Evolutionary conservation across 192 early-diverging fungal genomes (phyloP), one percentile per base, ranked within the genome.

Genomic region (Backusella westeae): DNA sequence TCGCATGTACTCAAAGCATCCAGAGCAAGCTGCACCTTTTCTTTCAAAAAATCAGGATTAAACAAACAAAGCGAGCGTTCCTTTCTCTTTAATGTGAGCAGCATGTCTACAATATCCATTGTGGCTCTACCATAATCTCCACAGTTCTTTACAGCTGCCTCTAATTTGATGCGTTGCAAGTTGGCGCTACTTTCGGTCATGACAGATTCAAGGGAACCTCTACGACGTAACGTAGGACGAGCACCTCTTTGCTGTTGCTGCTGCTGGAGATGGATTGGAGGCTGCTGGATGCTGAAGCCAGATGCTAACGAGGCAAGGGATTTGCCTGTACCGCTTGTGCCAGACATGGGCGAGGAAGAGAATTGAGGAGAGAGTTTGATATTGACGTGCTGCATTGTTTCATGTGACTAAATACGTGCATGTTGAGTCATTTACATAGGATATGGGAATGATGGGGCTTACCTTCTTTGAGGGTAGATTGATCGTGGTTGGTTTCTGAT

Each of bases 61-160:
- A 86, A 86, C 12, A 82, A 42, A 46, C 85, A 86, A 32, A 84
- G 42, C 7, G 81, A 77, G n/a, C 85, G 74, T 53, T 86, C 85
- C 52, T 86, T 86, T 34, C 74, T 66, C 42, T 78, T 84, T 5
- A 86, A 72, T 14, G 83, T 81, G 68, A 86, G 59, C 15, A 86
- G 42, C 56, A 86, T 63, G 6, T 86, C 85, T 0, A 86, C 83
- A 59, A 86, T 84, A 42, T 86, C 85, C 9, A 65, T 42, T 1
- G 39, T 53, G 12, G 72, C 21, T 14, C 72, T 67, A 4, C 46
- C 56, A 63, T 67, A 74, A 52, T 80, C 69, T 1, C 78, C 79
- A 42, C 74, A 69, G 35, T 72, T 67, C 12, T 69, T 42, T 1
- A 86, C 83, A 39, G 79, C 85, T 1, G 81, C 71, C 42, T 65